Evolutionary conservation across 805 yeast genomes (phyloP), one percentile per base, ranked within the genome.

Genomic region (Kurtzmaniella cleridarum): DNA sequence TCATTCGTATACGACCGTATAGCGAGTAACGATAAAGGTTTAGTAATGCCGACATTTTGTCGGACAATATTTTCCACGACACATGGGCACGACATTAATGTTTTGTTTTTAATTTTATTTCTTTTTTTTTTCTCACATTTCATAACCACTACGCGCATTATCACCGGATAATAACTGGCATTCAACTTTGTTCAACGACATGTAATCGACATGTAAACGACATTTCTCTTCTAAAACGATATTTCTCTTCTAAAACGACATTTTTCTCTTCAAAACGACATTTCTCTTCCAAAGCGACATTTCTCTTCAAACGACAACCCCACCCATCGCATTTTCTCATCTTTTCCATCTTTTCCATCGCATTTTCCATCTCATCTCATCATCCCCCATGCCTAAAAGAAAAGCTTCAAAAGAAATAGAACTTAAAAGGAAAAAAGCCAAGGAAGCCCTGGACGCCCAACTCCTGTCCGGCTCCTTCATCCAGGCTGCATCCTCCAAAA

Each of bases 371-470:
- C 13, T 11, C 37, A n/a, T n/a, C 23, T 23, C 23, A 15, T 12
- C 23, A 7, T 12, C 8, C 32, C 9, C 14, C 11, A 64, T 64
- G 69, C 66, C 55, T 27, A 64, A 64, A 41, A 56, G 68, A 53
- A 62, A 52, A 47, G 45, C 45, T 23, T 35, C 47, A 32, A 42
- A 53, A 44, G 51, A 38, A 29, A 43, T 42, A 5, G 60, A 55
- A 39, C 55, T 51, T 35, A 51, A 54, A 41, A 59, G 72, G 35
- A 71, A 67, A 51, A 66, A 56, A 44, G 49, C 54, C 32, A 59
- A 53, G 38, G 59, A 64, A 41, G 69, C 62, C 8, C 69, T 66
- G 44, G 78, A 76, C 45, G 55, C 64, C 1, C 59, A 59, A 36
- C 60, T 73, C 15, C 45, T 59, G 3, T 35, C 59, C 13, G 72